A percentile compares a stretch with the other conserved stretches of the same genome.
phyloP scores from a whole-genome alignment of 2,329 filamentous ascomycete genomes.

The Helotiales sp. region DNA sequence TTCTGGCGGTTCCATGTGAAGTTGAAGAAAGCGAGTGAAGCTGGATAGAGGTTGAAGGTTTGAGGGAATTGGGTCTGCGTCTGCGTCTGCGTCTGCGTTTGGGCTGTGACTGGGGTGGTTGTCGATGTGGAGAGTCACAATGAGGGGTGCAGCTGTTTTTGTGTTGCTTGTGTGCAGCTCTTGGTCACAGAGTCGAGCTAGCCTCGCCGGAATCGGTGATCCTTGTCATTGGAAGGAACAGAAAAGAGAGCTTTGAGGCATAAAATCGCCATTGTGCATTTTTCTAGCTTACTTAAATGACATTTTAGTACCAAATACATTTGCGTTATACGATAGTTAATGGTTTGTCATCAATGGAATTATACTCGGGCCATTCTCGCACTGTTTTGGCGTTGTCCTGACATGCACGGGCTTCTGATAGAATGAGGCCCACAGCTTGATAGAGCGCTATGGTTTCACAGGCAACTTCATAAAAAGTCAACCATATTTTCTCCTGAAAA shows the following conservation, averaged over 20 bases:
- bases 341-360: not conserved
- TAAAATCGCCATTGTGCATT: not conserved
- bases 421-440: slow-evolving; percentile 18
- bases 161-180: slow-evolving; percentile 14
- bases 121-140: slow-evolving; percentile 5
- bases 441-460: slow-evolving; percentile 18
- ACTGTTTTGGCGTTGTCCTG: not conserved
- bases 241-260: not conserved
- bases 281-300: not conserved
- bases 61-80: not conserved
- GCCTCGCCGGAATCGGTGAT: slow-evolving; percentile 3
- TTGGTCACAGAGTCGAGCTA: slow-evolving; percentile 14
- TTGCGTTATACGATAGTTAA: not conserved
- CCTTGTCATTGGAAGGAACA: slow-evolving; percentile 6
- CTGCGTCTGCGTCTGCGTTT: too few species aligned
- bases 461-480: slow-evolving; percentile 23
- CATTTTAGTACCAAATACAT: not conserved
- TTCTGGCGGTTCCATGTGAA: slow-evolving; percentile 43
- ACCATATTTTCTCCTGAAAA: slow-evolving; percentile 5
- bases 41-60: not conserved
- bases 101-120: not conserved
- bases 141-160: slow-evolving; percentile 11
- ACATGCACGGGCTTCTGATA: slow-evolving; percentile 8
- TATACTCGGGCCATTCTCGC: not conserved
- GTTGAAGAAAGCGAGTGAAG: slow-evolving; percentile 1